These are phyloP conservation scores for Gaeumannomyces sp. DNA, from an alignment of 2,329 filamentous ascomycete genomes.

Conservation along the genomic window DNA sequence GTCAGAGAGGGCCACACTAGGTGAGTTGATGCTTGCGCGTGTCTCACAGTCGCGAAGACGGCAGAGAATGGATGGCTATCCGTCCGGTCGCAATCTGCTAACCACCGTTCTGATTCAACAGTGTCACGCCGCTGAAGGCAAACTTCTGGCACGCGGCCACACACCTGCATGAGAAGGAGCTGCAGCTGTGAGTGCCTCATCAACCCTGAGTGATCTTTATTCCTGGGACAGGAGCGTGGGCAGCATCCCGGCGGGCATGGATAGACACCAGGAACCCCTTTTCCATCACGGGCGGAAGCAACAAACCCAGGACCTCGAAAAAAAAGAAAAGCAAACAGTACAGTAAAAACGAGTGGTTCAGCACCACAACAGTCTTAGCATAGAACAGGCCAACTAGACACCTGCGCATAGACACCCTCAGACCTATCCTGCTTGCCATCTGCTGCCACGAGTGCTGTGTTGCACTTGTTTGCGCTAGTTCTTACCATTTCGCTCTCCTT, in stretches of 20 bases:
- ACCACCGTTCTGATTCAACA: conserved; percentile 29
- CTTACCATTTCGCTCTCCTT: background rate
- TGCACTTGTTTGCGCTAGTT: background rate
- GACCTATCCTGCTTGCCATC: background rate
- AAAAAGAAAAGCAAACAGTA: background rate
- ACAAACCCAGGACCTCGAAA: background rate
- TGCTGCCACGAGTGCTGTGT: background rate
- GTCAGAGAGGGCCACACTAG: conserved; percentile 84
- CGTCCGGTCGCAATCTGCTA: conserved; percentile 1
- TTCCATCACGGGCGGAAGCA: background rate
- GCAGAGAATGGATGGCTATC: background rate
- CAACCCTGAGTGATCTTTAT: background rate
- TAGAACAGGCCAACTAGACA: background rate
- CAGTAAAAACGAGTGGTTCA: background rate
- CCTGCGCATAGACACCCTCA: background rate
- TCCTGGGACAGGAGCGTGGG: background rate
- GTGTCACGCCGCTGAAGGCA: conserved; percentile 82
- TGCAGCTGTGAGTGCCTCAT: conserved; percentile 68
- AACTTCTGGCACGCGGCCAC: conserved; percentile 78
- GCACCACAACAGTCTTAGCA: background rate
- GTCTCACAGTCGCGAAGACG: no score
- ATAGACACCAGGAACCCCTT: background rate
- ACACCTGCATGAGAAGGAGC: conserved; percentile 60
- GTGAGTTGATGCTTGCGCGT: conserved; percentile 37
- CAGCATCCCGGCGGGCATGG: background rate